These are phyloP conservation scores for Oenanthe sinensis DNA, from an alignment of 129 eudicot genomes.

Conservation along the genomic window DNA sequence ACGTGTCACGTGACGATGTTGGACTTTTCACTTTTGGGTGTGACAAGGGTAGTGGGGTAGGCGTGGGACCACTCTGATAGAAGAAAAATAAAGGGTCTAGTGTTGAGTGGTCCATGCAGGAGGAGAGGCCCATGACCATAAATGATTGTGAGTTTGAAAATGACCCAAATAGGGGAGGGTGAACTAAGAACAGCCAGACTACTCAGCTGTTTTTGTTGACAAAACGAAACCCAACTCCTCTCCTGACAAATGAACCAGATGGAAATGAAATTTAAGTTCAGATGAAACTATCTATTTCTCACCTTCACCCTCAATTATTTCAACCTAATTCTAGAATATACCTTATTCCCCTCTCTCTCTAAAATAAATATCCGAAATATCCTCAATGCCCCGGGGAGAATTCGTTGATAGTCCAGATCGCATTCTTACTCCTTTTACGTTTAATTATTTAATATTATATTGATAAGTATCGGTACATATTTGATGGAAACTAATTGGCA, in stretches of 20 bases:
- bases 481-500: too few species aligned
- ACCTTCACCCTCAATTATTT: background rate
- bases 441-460: too few species aligned
- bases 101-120: background rate
- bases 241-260: background rate
- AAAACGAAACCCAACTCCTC: background rate
- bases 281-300: background rate
- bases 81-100: background rate
- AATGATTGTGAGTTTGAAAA: slow-evolving; percentile 9
- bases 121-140: slow-evolving; percentile 6
- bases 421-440: too few species aligned
- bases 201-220: background rate
- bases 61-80: background rate
- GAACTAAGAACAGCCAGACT: background rate
- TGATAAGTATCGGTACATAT: too few species aligned
- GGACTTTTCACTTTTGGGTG: slow-evolving; percentile 2
- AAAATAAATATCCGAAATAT: background rate
- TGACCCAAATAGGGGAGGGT: background rate
- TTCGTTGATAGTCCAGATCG: background rate
- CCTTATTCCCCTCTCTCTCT: too few species aligned
- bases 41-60: background rate
- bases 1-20: slow-evolving; percentile 5
- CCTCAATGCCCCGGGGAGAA: too few species aligned
- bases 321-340: background rate
- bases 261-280: background rate